Base-by-base conservation (phyloP, 2,329 filamentous ascomycete genomes). In the Aspergillus fijiensis region DNA sequence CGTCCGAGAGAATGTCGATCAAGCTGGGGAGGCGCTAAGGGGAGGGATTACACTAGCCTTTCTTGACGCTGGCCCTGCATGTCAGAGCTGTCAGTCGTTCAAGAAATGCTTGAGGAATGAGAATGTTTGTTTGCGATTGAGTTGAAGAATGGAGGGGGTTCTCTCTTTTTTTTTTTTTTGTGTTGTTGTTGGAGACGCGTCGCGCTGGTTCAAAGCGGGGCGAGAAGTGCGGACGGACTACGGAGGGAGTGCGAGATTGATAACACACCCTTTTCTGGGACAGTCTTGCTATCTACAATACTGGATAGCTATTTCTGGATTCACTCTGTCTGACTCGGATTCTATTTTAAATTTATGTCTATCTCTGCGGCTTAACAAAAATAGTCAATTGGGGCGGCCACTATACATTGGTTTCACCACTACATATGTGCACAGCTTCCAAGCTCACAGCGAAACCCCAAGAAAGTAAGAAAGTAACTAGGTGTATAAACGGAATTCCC, bases 1-100 rank as follows among this genome's bases (percentile, higher is more conserved):
- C 59, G 60, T 64, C 59, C 60, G 60, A 60, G 48, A 51, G 62
- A 61, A 63, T 64, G 39, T 55, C 53, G 31, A 50, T 48, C 47
- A 33, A 47, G n/a, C 29, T 48, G 25, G 33, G 27, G 21, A 54
- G 14, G 42, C 49, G 42, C 16, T 31, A 4, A 5, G 19, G 14
- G 39, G n/a, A 25, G 11, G 39, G 11, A 25, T n/a, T n/a, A 25
- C 45, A 42, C 6, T 23, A 19, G 33, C 27, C 27, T 9, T 27
- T 31, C 29, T 39, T 25, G 11, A 42, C 23, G 33, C 25, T 53
- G 51, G 23, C 9, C 33, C 5, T 12, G 31, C 14, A 14, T 19
- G 39, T 42, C 39, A 19, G 4, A 19, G 14, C 39, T 42, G 39
- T 42, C 39, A 42, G 19, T 42, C 3, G 19, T 42, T 42, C 2